Evolutionary conservation across 2,329 filamentous ascomycete species (phyloP), one percentile per base, ranked within the genome.

Genomic region (Calonectria multiphialidica): DNA sequence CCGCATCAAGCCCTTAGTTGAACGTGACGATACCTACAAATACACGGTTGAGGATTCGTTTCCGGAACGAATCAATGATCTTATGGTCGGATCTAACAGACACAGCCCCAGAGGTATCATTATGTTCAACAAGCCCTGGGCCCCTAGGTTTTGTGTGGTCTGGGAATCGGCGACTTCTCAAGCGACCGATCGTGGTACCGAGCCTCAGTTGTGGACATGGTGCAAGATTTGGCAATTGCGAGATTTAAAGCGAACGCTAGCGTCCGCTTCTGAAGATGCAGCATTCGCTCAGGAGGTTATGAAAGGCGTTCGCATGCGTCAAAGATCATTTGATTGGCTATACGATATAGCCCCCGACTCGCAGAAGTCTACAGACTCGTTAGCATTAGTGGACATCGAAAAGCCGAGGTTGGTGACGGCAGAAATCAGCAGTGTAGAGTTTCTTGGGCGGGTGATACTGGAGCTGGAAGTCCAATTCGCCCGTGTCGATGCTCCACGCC

Each of bases 91-190:
- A 9, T 61, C 42, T 13, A 61, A 49, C 23, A 47, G 67, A 35
- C 40, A 45, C 4, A 64, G 45, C 21, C 47, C 47, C 1, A 45
- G 67, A 64, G 67, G 67, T n/a, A 53, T 69, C 45, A 53, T 69
- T 47, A 64, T 69, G 59, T 69, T 69, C 47, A 42, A 69, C 44
- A 69, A 69, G 21, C 67, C 61, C 33, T 44, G 44, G 21, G 47
- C 59, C 1, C 67, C 67, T 6, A 55, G 59, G 16, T 69, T 69
- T 53, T 69, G 67, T 12, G 67, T 69, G 16, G 47, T 64, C 25
- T 69, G 67, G 67, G 67, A 69, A 57, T 44, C 47, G 23, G 37
- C 23, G 18, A 47, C 37, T 10, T 53, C 59, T 3, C 40, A 40
- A 12, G 15, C 59, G 12, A 10, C 35, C 12, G 28, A 64, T 15